Evolutionary conservation across 371 early-diverging fungal genomes (phyloP), one percentile per base, ranked within the genome.

Genomic region (Apophysomyces elegans): DNA sequence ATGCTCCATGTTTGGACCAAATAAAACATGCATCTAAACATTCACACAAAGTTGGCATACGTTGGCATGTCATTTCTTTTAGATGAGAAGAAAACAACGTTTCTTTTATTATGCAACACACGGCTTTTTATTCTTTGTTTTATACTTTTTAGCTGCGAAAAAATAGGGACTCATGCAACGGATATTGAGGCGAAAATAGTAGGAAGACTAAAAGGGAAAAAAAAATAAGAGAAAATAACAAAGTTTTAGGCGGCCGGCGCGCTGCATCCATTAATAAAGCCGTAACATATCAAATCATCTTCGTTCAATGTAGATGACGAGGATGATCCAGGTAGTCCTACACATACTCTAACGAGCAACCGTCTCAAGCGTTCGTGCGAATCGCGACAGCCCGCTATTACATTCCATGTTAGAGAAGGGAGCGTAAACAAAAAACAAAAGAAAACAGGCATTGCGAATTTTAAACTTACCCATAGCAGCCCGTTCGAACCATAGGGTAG

Each of bases 401-500:
- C 1, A 26, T 26, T 26, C 2, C n/a, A 39, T 9, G 38, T 12
- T 45, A 21, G 46, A 26, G 14, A 43, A 18, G 41, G 43, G 32
- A 26, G 3, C 32, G 32, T 26, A 26, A 26, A 26, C 32, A 26
- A 35, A 14, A 45, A 45, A 45, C 16, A 62, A 37, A 16, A 13
- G 37, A 61, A 7, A 62, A 35, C 37, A 54, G 14, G 46, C 41
- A 38, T 7, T 46, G 36, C 44, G 26, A 36, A 26, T 59, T 37
- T 44, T 26, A 26, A 45, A 32, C 70, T 65, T 73, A 78, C 78
- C 77, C 54, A 77, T 41, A 18, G 91, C 89, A 32, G 91, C 91
- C 21, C 84, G 81, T 65, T 85, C 85, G 66, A 90, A 91, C 89
- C 90, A 91, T 35, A 71, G 43, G 1, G 86, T 79, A 7, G 92